Evolutionary conservation across 1,139 yeast species (phyloP), one percentile per base, ranked within the genome.

Genomic region (Hyphopichia wangnamkhiaoensis): DNA sequence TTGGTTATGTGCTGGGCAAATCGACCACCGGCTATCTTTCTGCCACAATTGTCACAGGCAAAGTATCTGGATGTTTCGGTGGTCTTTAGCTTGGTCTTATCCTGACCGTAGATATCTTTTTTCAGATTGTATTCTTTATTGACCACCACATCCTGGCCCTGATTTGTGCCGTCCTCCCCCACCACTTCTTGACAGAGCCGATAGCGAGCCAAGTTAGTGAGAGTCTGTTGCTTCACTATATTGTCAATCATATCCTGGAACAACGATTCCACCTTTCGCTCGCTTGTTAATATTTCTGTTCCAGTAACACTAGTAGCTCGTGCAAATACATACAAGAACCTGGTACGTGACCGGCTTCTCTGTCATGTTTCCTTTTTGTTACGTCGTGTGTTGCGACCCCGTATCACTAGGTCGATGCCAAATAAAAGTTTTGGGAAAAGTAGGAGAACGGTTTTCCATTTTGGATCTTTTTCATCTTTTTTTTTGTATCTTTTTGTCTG

Each of bases 1-100:
- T 95, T 80, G 56, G 89, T 94, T 34, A 91, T 74, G 61, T 93
- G 98, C 37, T 88, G 91, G 3, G 98, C 97, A 68, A 88, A 90
- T 43, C 98, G 70, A 28, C 88, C 83, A 0, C 96, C 96, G 0
- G 96, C 93, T 13, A 93, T 84, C 54, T 84, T 87, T 40, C 98
- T 71, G 6, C 80, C 81, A 61, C 98, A 93, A 49, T 85, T 84
- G 13, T 77, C 74, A 63, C 98, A 93, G 42, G 68, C 76, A 54
- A 89, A 88, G 59, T 90, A 90, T 42, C 68, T 53, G 9, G 70
- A 66, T 3, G 68, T 53, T 40, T 72, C 78, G 12, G 59, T 52
- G 7, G 61, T 52, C 49, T 71, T 71, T 42, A 71, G 52, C 51
- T 70, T 71, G 26, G 47, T 49, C 48, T 65, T 68, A 38, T 71